Percentiles rank a stretch among this genome's conserved stretches.
Conservation (phyloP, 768 basidiomycete species). For the Mycena sanguinolenta region DNA sequence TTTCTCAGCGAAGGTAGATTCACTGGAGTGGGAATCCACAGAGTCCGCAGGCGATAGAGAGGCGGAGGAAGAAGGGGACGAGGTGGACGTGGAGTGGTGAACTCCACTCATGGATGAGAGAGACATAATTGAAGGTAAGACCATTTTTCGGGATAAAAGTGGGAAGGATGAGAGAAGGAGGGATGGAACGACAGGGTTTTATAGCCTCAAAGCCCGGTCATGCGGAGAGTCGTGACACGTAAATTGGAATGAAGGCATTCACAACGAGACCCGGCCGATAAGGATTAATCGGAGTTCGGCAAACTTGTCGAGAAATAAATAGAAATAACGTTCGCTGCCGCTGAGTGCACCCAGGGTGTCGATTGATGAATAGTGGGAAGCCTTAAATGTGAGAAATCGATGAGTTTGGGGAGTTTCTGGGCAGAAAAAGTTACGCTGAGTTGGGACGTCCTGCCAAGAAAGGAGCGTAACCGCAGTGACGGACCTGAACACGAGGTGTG, state of each 20-base stretch:
- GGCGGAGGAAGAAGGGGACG: conserved; percentile 16
- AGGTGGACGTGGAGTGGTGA: conserved; percentile 7
- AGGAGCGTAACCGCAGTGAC: conserved; percentile 22
- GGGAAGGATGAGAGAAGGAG: conserved; percentile 4
- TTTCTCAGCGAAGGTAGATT: conserved; percentile 13
- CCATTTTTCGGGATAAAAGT: conserved; percentile 18
- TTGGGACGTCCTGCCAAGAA: conserved; percentile 8
- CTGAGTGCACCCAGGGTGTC: neutral
- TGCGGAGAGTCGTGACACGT: conserved; percentile 11
- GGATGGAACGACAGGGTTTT: conserved; percentile 6
- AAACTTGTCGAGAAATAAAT: neutral
- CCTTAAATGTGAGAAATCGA: no score
- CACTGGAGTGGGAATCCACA: conserved; percentile 18
- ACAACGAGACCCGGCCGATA: conserved; percentile 32
- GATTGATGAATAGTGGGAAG: no score
- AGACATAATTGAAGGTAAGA: conserved; percentile 23
- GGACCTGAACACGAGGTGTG: conserved; percentile 11
- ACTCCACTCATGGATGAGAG: conserved; percentile 11
- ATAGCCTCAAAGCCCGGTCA: conserved; percentile 12
- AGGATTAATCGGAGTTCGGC: conserved; percentile 21
- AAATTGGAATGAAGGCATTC: conserved; percentile 18
- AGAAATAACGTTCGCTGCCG: neutral
- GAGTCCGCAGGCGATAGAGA: conserved; percentile 21
- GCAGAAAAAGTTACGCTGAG: neutral
- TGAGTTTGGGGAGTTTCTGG: neutral